Conservation (phyloP, 2,329 filamentous ascomycete species). For the Cercospora berteroae region DNA sequence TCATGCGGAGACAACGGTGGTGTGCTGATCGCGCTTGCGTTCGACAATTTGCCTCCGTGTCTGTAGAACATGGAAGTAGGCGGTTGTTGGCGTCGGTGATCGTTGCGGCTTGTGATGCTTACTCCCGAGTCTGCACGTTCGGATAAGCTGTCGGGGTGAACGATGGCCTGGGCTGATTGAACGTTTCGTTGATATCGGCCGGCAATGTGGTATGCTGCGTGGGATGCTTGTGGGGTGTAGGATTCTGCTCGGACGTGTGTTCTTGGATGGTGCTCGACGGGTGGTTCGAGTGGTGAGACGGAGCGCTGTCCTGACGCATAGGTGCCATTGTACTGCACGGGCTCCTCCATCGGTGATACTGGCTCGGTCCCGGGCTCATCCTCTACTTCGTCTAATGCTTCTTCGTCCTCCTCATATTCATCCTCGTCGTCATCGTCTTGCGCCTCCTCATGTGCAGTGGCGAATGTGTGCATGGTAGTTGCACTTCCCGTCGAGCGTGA, state of each 20-base stretch:
- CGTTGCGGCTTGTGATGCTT: constrained; percentile 30
- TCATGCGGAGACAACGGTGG: constrained; percentile 19
- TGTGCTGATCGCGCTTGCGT: constrained; percentile 13
- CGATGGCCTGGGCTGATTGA: constrained; percentile 6
- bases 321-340: background rate
- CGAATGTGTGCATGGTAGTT: constrained; percentile 62
- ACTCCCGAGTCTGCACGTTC: constrained; percentile 37
- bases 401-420: constrained; percentile 3
- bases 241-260: constrained; percentile 15
- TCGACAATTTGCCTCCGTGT: constrained; percentile 11
- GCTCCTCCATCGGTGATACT: constrained; percentile 13
- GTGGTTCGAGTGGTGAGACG: constrained; percentile 10
- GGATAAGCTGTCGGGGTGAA: constrained; percentile 18
- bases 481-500: constrained; percentile 59
- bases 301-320: constrained; percentile 9
- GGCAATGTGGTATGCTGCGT: constrained; percentile 2
- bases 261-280: background rate
- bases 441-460: constrained; percentile 52
- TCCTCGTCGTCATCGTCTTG: constrained; percentile 42
- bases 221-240: constrained; percentile 5
- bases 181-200: background rate
- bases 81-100: constrained; percentile 27
- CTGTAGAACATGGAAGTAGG: constrained; percentile 23
- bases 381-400: background rate
- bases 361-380: background rate